Percentiles rank a stretch among this genome's conserved stretches.
These are phyloP conservation scores for Mycena crocata DNA, from an alignment of 768 basidiomycete genomes.

Conservation along the genomic window DNA sequence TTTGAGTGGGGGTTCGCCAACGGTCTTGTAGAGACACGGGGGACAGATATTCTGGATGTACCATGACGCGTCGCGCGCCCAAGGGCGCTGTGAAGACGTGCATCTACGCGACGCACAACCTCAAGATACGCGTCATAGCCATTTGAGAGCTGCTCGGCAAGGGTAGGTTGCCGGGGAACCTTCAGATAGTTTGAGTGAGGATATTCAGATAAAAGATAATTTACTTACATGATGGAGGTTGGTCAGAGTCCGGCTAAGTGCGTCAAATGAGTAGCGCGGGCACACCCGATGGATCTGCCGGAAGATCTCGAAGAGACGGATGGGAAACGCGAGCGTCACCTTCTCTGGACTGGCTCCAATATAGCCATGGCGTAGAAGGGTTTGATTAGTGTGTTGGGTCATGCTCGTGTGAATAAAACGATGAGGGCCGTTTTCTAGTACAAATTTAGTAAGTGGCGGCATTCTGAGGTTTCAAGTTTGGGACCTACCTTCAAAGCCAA, in stretches of 20 bases:
- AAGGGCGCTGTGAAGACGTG: neutral
- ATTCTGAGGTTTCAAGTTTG: too few species aligned
- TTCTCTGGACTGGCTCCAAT: constrained; percentile 34
- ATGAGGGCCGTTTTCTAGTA: neutral
- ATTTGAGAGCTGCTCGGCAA: neutral
- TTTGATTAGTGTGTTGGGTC: constrained; percentile 25
- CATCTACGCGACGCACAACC: constrained; percentile 7
- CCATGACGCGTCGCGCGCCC: constrained; percentile 2
- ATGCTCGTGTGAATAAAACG: neutral
- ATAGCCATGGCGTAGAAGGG: constrained; percentile 35
- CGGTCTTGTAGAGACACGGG: constrained; percentile 9
- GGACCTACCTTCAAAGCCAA: constrained; percentile 14
- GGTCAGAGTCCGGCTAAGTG: constrained; percentile 26
- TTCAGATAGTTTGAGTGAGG: too few species aligned
- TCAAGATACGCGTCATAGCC: constrained; percentile 15
- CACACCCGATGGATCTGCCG: constrained; percentile 39
- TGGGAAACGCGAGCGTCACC: constrained; percentile 31
- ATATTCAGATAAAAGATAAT: too few species aligned
- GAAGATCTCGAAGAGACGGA: constrained; percentile 36
- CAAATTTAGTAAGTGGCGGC: neutral
- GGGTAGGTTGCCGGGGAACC: neutral
- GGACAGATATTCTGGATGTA: constrained; percentile 15
- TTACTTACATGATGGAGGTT: constrained; percentile 36
- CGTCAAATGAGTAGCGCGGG: constrained; percentile 39
- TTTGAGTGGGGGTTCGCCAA: neutral